A percentile compares a stretch with the other conserved stretches of the same genome.
These are phyloP conservation scores for Naganishia friedmannii DNA, from an alignment of 768 basidiomycete genomes.

Conservation along the genomic window DNA sequence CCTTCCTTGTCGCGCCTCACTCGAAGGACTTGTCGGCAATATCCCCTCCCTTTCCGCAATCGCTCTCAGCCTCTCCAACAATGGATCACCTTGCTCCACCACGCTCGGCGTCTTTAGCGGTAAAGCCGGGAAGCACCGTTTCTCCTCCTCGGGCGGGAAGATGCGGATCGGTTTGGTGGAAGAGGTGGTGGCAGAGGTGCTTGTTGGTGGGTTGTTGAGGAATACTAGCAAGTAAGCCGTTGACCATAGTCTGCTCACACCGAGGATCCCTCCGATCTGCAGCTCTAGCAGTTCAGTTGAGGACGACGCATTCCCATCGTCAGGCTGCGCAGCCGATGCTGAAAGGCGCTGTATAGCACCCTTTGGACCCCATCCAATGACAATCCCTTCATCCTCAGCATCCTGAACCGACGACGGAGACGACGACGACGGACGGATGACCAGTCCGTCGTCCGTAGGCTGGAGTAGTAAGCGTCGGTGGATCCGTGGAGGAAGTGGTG, in stretches of 20 bases:
- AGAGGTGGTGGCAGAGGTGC: too few relatives aligned
- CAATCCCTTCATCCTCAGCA: constrained; percentile 30
- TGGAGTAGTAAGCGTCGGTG: constrained; percentile 40
- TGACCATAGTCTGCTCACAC: constrained; percentile 46
- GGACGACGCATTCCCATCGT: not conserved
- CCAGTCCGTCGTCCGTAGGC: constrained; percentile 37
- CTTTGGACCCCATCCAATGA: constrained; percentile 43
- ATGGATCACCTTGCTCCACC: constrained; percentile 19
- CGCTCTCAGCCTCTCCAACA: constrained; percentile 18
- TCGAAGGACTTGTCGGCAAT: constrained; percentile 26
- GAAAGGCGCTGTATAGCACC: constrained; percentile 33
- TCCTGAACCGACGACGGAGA: constrained; percentile 2
- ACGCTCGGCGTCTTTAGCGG: constrained; percentile 22
- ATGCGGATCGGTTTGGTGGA: constrained; percentile 27
- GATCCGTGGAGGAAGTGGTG: constrained; percentile 44
- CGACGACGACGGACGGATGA: constrained; percentile 27
- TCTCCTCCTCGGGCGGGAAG: constrained; percentile 34
- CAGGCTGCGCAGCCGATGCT: constrained; percentile 16
- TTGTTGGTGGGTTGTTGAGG: constrained; percentile 32
- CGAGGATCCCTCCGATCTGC: constrained; percentile 45
- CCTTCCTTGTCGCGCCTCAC: not conserved
- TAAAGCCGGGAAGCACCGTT: constrained; percentile 23
- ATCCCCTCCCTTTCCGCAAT: constrained; percentile 29
- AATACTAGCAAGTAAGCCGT: constrained; percentile 47
- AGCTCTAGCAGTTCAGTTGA: constrained; percentile 5